Base-by-base conservation (phyloP, 75 land plant species). In the Pseudotsuga menziesii region DNA sequence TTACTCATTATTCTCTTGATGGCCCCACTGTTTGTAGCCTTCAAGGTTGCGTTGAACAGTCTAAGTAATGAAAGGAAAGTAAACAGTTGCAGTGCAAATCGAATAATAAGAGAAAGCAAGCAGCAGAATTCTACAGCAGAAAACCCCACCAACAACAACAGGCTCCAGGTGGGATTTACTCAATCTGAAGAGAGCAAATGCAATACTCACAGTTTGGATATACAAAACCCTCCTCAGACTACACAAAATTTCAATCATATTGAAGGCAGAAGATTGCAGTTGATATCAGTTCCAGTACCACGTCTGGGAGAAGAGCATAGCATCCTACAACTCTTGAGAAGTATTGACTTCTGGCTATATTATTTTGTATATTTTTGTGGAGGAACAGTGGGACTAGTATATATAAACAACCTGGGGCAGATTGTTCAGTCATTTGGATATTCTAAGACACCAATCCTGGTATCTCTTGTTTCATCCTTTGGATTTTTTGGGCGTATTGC, bases 401-500 rank as follows among this genome's bases (percentile, higher is more conserved):
- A 86, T 70, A 89, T 85, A 58, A 91, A 91, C 75, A 91, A 89
- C 71, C 61, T 91, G 11, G 93, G 93, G 1, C 93, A 91, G 80
- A 89, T 91, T 80, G 66, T 82, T 1, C 78, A 91, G 75, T 82
- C 93, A 5, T 80, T 84, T 1, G 91, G 89, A 23, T 66, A 59
- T 4, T 52, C 86, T 19, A 23, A 81, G 17, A 78, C 82, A 5
- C 69, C 52, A 23, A 36, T 78, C 3, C 67, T 91, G 0, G 75
- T 89, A 13, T 75, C 83, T 16, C 61, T 91, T 55, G 85, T 79
- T 75, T 89, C 91, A 8, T 23, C 90, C 4, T 89, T 64, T 54
- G 91, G 92, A 17, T 91, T 91, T 85, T 91, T 89, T 73, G 93
- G 93, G 25, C 91, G 93, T 1, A 72, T 91, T 74, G 82, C 86